phyloP scores from a whole-genome alignment of 306 rosid genomes.

The Fragaria iinumae region DNA sequence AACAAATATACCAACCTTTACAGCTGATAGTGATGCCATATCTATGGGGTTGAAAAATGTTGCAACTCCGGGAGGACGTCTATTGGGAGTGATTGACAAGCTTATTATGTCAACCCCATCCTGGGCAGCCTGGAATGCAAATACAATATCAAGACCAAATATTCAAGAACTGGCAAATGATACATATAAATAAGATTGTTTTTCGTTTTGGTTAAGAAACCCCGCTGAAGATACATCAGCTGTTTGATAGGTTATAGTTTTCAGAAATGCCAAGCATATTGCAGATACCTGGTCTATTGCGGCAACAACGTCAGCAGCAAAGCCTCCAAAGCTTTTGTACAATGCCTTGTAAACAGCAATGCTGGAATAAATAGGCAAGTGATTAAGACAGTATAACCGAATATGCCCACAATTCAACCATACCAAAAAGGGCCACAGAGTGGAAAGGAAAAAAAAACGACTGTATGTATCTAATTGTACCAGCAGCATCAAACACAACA shows the following conservation, averaged over 20 bases:
- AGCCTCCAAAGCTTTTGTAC: constrained; percentile 96
- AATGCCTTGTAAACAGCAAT: constrained; percentile 95
- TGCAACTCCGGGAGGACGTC: constrained; percentile 97
- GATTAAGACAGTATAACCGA: constrained; percentile 16
- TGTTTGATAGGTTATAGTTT: constrained; percentile 17
- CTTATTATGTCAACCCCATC: constrained; percentile 91
- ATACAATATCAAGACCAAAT: neutral
- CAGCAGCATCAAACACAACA: constrained; percentile 18
- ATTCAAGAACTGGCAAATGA: constrained; percentile 1
- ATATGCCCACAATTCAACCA: neutral
- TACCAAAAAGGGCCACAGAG: neutral
- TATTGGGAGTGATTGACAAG: constrained; percentile 88
- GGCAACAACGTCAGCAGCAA: constrained; percentile 99
- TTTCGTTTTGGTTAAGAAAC: neutral
- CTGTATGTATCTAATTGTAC: neutral
- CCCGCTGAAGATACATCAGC: constrained; percentile 1
- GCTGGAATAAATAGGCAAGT: constrained; percentile 45
- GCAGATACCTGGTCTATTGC: constrained; percentile 86
- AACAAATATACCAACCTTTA: constrained; percentile 85
- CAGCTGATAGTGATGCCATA: constrained; percentile 93
- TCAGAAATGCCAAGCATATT: constrained; percentile 8
- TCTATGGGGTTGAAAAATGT: constrained; percentile 96
- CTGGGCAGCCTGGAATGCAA: constrained; percentile 77
- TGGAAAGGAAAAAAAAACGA: neutral
- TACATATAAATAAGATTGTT: constrained; percentile 5